Evolutionary conservation across 73 alveolate genomes (phyloP).

Genomic region (Durusdinium trenchii): DNA sequence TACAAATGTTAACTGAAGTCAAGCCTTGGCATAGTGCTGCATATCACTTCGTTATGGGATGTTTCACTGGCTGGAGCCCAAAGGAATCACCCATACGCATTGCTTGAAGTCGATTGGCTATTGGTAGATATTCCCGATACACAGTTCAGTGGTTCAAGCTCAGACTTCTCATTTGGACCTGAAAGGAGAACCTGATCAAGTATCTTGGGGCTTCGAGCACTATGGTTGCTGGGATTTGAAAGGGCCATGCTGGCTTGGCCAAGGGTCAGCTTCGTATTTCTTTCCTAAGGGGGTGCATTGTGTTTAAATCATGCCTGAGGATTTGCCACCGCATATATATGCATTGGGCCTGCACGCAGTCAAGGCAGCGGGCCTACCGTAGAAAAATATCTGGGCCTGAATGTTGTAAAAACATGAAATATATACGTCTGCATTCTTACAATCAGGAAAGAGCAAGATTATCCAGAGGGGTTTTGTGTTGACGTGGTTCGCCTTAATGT

Average conservation of each 20-base stretch:
- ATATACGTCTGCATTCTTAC: too few species aligned
- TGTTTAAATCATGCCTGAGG: neutral
- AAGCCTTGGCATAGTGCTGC: too few species aligned
- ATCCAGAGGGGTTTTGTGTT: too few species aligned
- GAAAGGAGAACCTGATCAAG: conserved; percentile 37
- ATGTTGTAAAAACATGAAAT: too few species aligned
- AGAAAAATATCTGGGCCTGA: too few species aligned
- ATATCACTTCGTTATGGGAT: neutral
- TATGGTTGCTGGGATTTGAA: neutral
- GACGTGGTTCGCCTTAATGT: too few species aligned
- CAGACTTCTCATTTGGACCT: too few species aligned
- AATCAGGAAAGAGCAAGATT: too few species aligned
- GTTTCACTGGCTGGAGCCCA: neutral
- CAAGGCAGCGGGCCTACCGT: conserved; percentile 48
- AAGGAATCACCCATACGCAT: neutral
- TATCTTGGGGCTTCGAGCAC: conserved; percentile 33
- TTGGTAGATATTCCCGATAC: too few species aligned
- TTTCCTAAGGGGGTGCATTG: neutral
- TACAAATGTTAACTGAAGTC: too few species aligned
- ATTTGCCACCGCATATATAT: conserved; percentile 73
- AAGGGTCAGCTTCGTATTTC: neutral
- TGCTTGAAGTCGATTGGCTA: neutral
- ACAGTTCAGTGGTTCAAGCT: too few species aligned
- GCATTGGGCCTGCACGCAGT: conserved; percentile 82
- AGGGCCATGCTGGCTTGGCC: neutral